These are phyloP conservation scores for Grosmannia clavigera DNA, from an alignment of 2,329 filamentous ascomycete species.

Conservation along the genomic window DNA sequence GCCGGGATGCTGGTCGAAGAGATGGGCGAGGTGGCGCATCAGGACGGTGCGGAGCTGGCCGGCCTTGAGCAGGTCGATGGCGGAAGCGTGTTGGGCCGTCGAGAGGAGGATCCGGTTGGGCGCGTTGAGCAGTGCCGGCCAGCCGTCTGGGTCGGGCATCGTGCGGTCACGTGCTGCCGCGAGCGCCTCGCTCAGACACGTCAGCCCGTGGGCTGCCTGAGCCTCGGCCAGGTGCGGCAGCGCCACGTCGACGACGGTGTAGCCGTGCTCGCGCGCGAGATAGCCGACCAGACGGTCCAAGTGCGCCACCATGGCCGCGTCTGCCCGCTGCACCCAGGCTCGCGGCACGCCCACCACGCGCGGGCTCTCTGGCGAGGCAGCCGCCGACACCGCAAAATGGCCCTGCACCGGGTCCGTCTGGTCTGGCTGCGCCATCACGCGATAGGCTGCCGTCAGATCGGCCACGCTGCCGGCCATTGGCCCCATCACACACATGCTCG, in stretches of 20 bases:
- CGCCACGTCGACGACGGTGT: conserved; percentile 43
- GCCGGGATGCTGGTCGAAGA: conserved; percentile 60
- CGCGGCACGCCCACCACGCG: conserved; percentile 60
- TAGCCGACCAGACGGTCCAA: conserved; percentile 52
- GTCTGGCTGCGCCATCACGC: conserved; percentile 63
- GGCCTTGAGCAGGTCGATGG: conserved; percentile 58
- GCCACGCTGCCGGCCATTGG: conserved; percentile 65
- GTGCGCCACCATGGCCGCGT: conserved; percentile 46
- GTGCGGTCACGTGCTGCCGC: conserved; percentile 30
- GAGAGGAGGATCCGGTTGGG: conserved; percentile 59
- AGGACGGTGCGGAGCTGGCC: conserved; percentile 62
- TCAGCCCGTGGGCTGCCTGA: conserved; percentile 64
- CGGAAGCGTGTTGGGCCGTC: conserved; percentile 50
- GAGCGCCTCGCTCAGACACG: conserved; percentile 62
- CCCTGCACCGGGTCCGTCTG: conserved; percentile 46
- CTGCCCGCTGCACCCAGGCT: conserved; percentile 58
- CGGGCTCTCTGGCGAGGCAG: conserved; percentile 17
- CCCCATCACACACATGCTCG: conserved; percentile 50
- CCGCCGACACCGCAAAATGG: conserved; percentile 47
- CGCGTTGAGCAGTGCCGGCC: conserved; percentile 45
- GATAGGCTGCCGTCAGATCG: conserved; percentile 74
- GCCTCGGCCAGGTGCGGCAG: conserved; percentile 58
- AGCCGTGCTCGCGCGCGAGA: conserved; percentile 36
- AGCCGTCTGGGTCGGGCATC: conserved; percentile 29
- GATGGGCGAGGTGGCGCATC: conserved; percentile 63